A percentile compares a stretch with the other conserved stretches of the same genome.
Conservation (phyloP, 345 rosid species). For the Ceriops zippeliana region DNA sequence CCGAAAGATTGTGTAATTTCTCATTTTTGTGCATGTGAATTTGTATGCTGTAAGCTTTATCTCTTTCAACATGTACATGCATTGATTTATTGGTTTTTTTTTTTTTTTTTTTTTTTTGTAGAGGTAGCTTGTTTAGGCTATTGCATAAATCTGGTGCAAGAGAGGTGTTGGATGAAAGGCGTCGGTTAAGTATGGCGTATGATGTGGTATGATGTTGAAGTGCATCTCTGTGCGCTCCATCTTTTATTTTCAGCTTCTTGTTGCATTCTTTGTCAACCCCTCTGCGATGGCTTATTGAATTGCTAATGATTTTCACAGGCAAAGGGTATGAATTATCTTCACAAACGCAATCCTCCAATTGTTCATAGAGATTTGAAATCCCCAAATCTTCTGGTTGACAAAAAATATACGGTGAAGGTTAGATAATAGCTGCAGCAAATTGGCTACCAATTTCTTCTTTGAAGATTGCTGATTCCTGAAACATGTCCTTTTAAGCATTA, state of each 20-base stretch:
- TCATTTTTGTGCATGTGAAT: not conserved
- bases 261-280: constrained; percentile 5
- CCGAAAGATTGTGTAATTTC: not conserved
- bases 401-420: constrained; percentile 94
- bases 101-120: constrained; percentile 29
- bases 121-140: constrained; percentile 96
- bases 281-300: constrained; percentile 12
- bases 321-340: constrained; percentile 99
- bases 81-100: constrained; percentile 19
- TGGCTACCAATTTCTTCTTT: constrained; percentile 5
- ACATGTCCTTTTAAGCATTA: not conserved
- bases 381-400: constrained; percentile 96
- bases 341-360: constrained; percentile 85
- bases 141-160: constrained; percentile 83
- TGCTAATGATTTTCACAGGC: constrained; percentile 52
- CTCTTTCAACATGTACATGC: constrained; percentile 11
- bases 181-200: constrained; percentile 90
- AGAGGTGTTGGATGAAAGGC: constrained; percentile 86
- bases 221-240: not conserved
- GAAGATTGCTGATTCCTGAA: not conserved
- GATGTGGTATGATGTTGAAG: constrained; percentile 72
- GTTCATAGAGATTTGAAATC: constrained; percentile 98
- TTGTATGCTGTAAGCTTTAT: not conserved
- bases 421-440: constrained; percentile 1
- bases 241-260: not conserved